Conservation (phyloP, 176 grass and related monocot genomes). For the Neostapfia colusana region DNA sequence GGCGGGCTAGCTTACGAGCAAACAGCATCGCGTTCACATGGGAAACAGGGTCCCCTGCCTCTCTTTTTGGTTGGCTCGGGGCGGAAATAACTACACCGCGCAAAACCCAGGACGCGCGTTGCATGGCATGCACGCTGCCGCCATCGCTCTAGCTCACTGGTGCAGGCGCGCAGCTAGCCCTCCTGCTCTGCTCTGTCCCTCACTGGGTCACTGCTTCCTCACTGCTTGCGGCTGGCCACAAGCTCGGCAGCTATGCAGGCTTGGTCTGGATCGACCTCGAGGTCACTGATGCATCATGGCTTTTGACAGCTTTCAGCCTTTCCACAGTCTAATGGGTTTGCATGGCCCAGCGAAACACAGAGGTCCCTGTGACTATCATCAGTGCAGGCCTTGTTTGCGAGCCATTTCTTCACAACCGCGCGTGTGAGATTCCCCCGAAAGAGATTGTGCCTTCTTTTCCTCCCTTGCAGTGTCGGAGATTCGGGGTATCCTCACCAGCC, state of each 20-base stretch:
- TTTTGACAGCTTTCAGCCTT: conserved; percentile 22
- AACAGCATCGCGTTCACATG: conserved; percentile 45
- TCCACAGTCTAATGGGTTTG: not conserved
- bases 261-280: not conserved
- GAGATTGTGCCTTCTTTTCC: conserved; percentile 3
- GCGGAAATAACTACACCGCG: conserved; percentile 42
- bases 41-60: conserved; percentile 18
- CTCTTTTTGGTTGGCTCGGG: conserved; percentile 52
- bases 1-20: not conserved
- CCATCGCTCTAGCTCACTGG: conserved; percentile 5
- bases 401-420: not conserved
- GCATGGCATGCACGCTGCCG: conserved; percentile 36
- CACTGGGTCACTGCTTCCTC: not conserved
- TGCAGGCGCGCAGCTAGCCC: no score
- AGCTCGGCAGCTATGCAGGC: conserved; percentile 22
- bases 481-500: not conserved
- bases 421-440: conserved; percentile 27
- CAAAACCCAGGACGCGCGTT: conserved; percentile 36
- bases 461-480: not conserved
- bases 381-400: conserved; percentile 9
- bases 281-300: not conserved
- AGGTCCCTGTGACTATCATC: conserved; percentile 24
- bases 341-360: not conserved
- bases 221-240: not conserved
- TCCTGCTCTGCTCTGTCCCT: not conserved